A percentile compares a stretch with the other conserved stretches of the same genome.
phyloP scores from a whole-genome alignment of 345 rosid species.

The Arabidopsis suecica region DNA sequence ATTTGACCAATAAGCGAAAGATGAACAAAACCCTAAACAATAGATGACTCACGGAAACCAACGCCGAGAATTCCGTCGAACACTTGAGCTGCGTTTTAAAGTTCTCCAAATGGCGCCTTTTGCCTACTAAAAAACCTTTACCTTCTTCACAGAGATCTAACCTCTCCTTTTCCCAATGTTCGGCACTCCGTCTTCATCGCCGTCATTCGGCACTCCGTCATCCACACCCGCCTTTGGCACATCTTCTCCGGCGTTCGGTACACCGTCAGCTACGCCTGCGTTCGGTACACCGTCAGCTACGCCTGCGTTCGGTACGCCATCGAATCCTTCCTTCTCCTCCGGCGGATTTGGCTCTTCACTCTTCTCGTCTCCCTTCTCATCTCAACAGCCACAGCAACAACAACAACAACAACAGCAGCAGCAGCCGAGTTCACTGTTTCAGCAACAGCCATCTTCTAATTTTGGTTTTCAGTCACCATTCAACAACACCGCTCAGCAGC shows the following conservation, averaged over 20 bases:
- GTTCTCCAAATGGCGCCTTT: constrained; percentile 32
- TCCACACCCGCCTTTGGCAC: constrained; percentile 54
- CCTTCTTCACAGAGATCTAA: constrained; percentile 37
- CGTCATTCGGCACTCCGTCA: constrained; percentile 59
- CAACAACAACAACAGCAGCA: constrained; percentile 47
- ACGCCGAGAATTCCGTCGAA: constrained; percentile 28
- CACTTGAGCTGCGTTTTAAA: constrained; percentile 30
- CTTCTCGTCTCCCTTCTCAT: constrained; percentile 76
- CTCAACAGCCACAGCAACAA: constrained; percentile 64
- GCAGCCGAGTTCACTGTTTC: constrained; percentile 55
- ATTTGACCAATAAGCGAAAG: background rate
- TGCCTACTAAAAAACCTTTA: constrained; percentile 6
- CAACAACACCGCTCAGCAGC: constrained; percentile 63
- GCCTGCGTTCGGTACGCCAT: constrained; percentile 63
- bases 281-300: constrained; percentile 70
- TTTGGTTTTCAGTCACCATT: constrained; percentile 50
- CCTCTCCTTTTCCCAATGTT: constrained; percentile 51
- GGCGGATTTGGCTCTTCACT: constrained; percentile 68
- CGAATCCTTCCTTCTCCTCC: constrained; percentile 61
- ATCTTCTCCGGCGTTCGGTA: constrained; percentile 53
- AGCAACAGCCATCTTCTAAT: constrained; percentile 50
- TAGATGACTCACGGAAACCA: background rate
- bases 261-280: constrained; percentile 57
- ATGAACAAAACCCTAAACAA: constrained; percentile 3
- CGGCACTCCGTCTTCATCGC: constrained; percentile 57